Base-by-base conservation (phyloP, 441 rosid species). In the Arabidopsis lyrata region DNA sequence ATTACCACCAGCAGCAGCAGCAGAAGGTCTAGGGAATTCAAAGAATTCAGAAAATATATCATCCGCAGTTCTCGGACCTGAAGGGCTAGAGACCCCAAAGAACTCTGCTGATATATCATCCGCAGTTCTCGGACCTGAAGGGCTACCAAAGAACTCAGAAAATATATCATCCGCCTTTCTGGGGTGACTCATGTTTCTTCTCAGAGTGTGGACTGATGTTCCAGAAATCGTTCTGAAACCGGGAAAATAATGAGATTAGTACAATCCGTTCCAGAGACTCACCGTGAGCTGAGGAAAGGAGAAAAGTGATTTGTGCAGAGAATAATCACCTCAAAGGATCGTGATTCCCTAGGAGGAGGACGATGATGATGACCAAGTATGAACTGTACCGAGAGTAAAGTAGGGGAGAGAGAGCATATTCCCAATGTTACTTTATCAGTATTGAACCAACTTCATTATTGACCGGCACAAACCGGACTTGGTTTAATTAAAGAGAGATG, bases 81-180 rank as follows among this genome's bases (percentile, higher is more conserved):
- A 87, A 91, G 92, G 88, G 65, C 83, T 81, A 0, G 90, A 77
- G 78, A 13, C 48, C 15, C 97, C 94, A 90, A 90, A 29, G 70
- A 73, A 81, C 80, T 93, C 92, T 1, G 80, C 49, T 35, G 50
- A 77, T 0, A 86, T 49, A 75, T 89, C 88, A 64, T 91, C 72
- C 80, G 6, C 84, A 84, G n/a, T 87, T 34, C 8, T 34, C 7
- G 7, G 36, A 48, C 87, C 91, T 63, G 86, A 91, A 0, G 93
- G 88, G 60, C 13, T 12, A 13, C 98, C 94, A 7, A 89, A 91
- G 73, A 91, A 81, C 78, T 93, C 92, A 0, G 85, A 70, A 6
- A 87, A 91, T 1, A 88, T 82, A 34, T 89, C 97, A 52, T 93
- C 90, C 1, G 93, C 87, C 9, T 15, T 87, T 34, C 91, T 76